Base-by-base conservation (phyloP, 1,284 basidiomycete genomes). In the Ceratobasidium sp. region DNA sequence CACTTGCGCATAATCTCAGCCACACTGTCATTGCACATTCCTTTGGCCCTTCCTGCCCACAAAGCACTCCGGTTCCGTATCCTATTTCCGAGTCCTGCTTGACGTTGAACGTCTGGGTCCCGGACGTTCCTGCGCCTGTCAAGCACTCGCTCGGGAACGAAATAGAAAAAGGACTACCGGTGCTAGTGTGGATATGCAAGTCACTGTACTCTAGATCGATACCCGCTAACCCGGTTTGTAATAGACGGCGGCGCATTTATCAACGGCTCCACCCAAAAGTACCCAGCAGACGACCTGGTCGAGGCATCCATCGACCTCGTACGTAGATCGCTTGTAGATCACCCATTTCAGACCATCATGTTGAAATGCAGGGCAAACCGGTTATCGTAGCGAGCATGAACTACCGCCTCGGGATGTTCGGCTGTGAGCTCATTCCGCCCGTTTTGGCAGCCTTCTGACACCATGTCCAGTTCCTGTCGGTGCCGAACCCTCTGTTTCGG, bases 361-460 rank as follows among this genome's bases (percentile, higher is more conserved):
- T 68, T 53, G 39, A 23, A n/a, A 53, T 23, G 13, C 60, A 76
- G 75, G 69, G 72, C 2, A 72, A 74, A 57, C 78, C 77, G 7
- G 74, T 78, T 69, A 75, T 82, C 68, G 75, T 78, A 44, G 79
- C 81, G 36, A 75, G 77, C 6, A 47, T 80, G 69, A 78, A 80
- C 60, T 82, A 82, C 72, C 78, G 82, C 19, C 74, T 82, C 3
- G 79, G 79, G n/a, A 75, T 79, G n/a, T 77, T 80, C 1, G 79
- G 78, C 5, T 84, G 78, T 71, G 80, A 77, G 79, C 78, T 78
- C 1, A 56, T 82, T 36, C 11, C 77, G 62, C 72, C 71, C 44
- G 36, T 27, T 57, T 29, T 13, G 30, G 14, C 21, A 42, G 33
- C 16, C 13, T 36, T 19, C 11, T 25, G 6, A 21, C 36, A 19